These are phyloP conservation scores for Platanthera guangdongensis DNA, from an alignment of 106 monocot genomes.

Conservation along the genomic window DNA sequence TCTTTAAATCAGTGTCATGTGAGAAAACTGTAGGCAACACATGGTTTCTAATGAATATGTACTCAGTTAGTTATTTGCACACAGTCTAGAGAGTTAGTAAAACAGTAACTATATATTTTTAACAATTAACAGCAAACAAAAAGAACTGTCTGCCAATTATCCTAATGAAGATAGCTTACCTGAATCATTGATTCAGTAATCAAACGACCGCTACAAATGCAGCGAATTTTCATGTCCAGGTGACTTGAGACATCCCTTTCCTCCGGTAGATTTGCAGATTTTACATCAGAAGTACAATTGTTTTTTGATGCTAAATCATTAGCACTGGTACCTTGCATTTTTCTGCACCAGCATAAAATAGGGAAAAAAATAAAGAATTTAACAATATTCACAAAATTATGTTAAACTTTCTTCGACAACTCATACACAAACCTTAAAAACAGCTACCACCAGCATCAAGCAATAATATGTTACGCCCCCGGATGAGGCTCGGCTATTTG, in stretches of 20 bases:
- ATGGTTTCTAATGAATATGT: not conserved
- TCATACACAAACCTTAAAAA: not conserved
- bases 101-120: not conserved
- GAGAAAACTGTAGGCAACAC: not conserved
- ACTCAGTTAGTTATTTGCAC: not conserved
- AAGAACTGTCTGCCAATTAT: not conserved
- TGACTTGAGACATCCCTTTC: slow-evolving; percentile 39
- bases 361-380: not conserved
- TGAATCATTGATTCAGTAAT: slow-evolving; percentile 61
- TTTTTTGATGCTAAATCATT: slow-evolving; percentile 66
- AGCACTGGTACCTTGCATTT: slow-evolving; percentile 71
- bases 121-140: not conserved
- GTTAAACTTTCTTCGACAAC: not conserved
- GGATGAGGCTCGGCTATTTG: too few relatives aligned
- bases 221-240: slow-evolving; percentile 51
- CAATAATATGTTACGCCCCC: too few relatives aligned
- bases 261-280: slow-evolving; percentile 50
- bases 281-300: slow-evolving; percentile 41
- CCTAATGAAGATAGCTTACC: slow-evolving; percentile 28
- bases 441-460: not conserved
- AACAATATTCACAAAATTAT: slow-evolving; percentile 5
- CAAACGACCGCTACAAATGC: slow-evolving; percentile 61
- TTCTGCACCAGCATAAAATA: slow-evolving; percentile 37
- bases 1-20: not conserved
- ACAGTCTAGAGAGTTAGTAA: not conserved